Evolutionary conservation across 805 yeast genomes (phyloP), one percentile per base, ranked within the genome.

Genomic region (Maudiozyma turicensis): DNA sequence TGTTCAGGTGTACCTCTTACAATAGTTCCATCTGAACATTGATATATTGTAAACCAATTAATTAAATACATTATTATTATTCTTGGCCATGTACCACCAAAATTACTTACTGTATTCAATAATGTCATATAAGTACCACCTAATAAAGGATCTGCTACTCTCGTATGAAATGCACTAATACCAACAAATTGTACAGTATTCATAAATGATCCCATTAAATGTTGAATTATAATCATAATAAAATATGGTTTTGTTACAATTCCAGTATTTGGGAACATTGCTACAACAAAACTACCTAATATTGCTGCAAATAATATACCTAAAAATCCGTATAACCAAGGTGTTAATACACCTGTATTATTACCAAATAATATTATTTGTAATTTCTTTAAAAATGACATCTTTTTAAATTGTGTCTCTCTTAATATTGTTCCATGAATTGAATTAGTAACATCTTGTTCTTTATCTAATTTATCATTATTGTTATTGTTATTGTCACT

Each of bases 51-150:
- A 56, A 89, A 77, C 56, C 73, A 76, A 67, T 91, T 97, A 48
- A 93, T 91, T 66, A 89, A 73, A 51, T 74, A 78, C 55, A 89
- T 75, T 1, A 91, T 82, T 33, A 93, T 71, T n/a, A 87, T 70
- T 48, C 88, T 75, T 1, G 99, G 99, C 99, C 99, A 93, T 42
- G 95, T 93, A 9, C 99, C 99, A 28, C 99, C 99, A 50, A 91
- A 74, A 64, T 93, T 93, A 40, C 95, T 81, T 44, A 93, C 72
- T 0, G 99, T 93, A 66, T 93, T 93, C 50, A 93, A 72, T 0
- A 95, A 82, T 0, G 99, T 93, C 98, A 93, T 91, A 65, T 93
- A 93, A 0, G 99, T 93, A 1, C 99, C 99, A 14, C 99, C 99
- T 58, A 93, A 86, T 15, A 81, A 68, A 0, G 99, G 98, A 63